Conservation (phyloP, 208 protist species). For the Herpetomonas muscarum region DNA sequence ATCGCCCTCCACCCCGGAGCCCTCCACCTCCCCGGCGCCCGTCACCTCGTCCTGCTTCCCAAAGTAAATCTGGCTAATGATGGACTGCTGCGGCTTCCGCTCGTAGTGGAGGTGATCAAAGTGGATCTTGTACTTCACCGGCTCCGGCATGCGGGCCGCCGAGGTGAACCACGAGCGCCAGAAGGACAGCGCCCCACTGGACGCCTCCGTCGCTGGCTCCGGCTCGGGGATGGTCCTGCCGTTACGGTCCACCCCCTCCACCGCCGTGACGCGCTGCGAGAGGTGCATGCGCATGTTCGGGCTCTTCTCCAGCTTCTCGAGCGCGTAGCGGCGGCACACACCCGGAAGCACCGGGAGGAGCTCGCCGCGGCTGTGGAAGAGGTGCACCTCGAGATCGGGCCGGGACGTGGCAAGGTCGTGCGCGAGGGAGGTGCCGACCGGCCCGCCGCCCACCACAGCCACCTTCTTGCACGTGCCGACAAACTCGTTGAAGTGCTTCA, state of each 20-base stretch:
- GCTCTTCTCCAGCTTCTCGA: conserved; percentile 39
- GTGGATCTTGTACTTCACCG: conserved; percentile 30
- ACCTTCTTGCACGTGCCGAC: conserved; percentile 69
- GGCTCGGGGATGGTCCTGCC: conserved; percentile 14
- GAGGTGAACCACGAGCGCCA: conserved; percentile 19
- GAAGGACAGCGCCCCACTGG: conserved; percentile 4
- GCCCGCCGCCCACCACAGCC: conserved; percentile 79
- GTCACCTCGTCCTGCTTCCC: conserved; percentile 36
- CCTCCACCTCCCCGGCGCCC: conserved; percentile 24
- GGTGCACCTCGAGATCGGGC: conserved; percentile 64
- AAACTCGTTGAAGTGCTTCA: conserved; percentile 73
- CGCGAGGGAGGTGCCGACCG: conserved; percentile 68
- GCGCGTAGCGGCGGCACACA: conserved; percentile 55
- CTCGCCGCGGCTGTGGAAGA: conserved; percentile 62
- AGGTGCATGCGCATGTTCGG: conserved; percentile 55
- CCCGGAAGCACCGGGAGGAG: conserved; percentile 62
- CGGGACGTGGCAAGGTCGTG: conserved; percentile 51
- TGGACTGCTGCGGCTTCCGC: conserved; percentile 47
- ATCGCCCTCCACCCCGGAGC: conserved; percentile 21
- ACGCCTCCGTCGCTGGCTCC: background rate
- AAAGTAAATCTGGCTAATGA: conserved; percentile 74
- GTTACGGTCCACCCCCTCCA: conserved; percentile 27
- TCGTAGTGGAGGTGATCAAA: conserved; percentile 55
- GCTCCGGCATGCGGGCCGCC: conserved; percentile 13
- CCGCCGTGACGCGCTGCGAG: conserved; percentile 44